Conservation (phyloP, 495 filamentous ascomycete species). For the Chaetomium cochliodes region DNA sequence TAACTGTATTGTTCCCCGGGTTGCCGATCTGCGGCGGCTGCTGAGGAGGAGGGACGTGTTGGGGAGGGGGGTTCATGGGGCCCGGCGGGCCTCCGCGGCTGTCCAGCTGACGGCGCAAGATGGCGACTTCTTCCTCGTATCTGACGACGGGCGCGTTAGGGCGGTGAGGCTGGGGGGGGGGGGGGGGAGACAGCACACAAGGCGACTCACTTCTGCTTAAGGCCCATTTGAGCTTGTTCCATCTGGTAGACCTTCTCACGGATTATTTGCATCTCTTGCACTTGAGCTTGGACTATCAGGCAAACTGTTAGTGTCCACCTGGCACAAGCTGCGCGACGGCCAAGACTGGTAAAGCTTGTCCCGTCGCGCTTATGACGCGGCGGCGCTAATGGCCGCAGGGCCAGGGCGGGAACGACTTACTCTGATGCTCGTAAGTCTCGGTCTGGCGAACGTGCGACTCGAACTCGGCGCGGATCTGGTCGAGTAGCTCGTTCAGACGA, state of each 20-base stretch:
- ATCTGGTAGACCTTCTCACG: slow-evolving; percentile 86
- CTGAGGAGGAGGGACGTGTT: slow-evolving; percentile 74
- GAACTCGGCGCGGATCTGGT: slow-evolving; percentile 86
- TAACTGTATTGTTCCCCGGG: slow-evolving; percentile 76
- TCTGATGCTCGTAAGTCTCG: slow-evolving; percentile 82
- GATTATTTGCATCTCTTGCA: slow-evolving; percentile 90
- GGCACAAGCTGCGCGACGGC: slow-evolving; percentile 14
- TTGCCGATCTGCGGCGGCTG: slow-evolving; percentile 70
- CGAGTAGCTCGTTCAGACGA: slow-evolving; percentile 86
- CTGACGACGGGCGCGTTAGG: slow-evolving; percentile 47
- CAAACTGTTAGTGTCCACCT: slow-evolving; percentile 12
- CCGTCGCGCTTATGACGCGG: not conserved
- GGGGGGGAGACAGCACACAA: not conserved
- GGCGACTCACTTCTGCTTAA: slow-evolving; percentile 82
- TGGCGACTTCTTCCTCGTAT: slow-evolving; percentile 87
- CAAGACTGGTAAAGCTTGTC: slow-evolving; percentile 3
- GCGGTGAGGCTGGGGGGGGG: too few relatives aligned
- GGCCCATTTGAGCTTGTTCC: slow-evolving; percentile 78
- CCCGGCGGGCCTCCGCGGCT: slow-evolving; percentile 68
- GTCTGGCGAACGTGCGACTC: slow-evolving; percentile 72
- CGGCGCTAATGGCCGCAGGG: slow-evolving; percentile 2
- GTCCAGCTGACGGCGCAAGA: slow-evolving; percentile 86
- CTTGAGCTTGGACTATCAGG: slow-evolving; percentile 73
- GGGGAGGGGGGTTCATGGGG: slow-evolving; percentile 62
- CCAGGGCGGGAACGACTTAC: slow-evolving; percentile 57